Evolutionary conservation across 1,139 yeast species (phyloP).

Genomic region (Taphrina deformans): DNA sequence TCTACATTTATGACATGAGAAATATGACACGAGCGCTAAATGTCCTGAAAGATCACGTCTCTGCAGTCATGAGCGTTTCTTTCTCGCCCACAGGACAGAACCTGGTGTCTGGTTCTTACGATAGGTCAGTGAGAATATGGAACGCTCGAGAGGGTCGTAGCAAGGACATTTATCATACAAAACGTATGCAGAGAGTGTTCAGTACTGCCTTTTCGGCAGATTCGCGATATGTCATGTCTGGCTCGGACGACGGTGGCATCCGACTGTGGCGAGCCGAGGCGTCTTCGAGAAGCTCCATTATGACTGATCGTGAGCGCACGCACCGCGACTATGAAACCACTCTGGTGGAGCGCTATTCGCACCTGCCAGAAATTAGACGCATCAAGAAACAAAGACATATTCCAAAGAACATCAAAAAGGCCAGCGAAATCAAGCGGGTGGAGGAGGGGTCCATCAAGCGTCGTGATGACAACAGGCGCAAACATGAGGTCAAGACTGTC

Average conservation of each 20-base stretch:
- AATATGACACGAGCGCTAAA: constrained; percentile 75
- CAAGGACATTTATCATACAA: constrained; percentile 91
- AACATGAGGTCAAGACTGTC: constrained; percentile 64
- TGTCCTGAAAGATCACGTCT: constrained; percentile 91
- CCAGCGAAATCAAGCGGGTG: constrained; percentile 75
- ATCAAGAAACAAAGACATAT: constrained; percentile 89
- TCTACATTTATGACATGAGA: constrained; percentile 95
- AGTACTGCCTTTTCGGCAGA: constrained; percentile 84
- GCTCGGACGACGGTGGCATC: constrained; percentile 94
- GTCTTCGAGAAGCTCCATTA: constrained; percentile 76
- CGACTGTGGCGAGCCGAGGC: constrained; percentile 91
- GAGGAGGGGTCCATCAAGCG: constrained; percentile 73
- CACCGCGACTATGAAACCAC: constrained; percentile 89
- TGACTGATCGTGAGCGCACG: constrained; percentile 74
- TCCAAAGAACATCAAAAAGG: constrained; percentile 82
- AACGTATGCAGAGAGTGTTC: constrained; percentile 94
- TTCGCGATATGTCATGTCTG: constrained; percentile 78
- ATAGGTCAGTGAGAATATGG: constrained; percentile 82
- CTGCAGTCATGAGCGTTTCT: constrained; percentile 92
- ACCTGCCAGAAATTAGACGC: constrained; percentile 93
- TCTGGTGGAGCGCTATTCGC: constrained; percentile 85
- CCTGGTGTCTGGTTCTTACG: constrained; percentile 92
- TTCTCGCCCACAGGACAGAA: constrained; percentile 97
- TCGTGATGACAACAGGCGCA: constrained; percentile 77
- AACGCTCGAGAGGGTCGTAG: constrained; percentile 82